Evolutionary conservation across 495 filamentous ascomycete genomes (phyloP), one percentile per base, ranked within the genome.

Genomic region (Aspergillus saccharolyticus): DNA sequence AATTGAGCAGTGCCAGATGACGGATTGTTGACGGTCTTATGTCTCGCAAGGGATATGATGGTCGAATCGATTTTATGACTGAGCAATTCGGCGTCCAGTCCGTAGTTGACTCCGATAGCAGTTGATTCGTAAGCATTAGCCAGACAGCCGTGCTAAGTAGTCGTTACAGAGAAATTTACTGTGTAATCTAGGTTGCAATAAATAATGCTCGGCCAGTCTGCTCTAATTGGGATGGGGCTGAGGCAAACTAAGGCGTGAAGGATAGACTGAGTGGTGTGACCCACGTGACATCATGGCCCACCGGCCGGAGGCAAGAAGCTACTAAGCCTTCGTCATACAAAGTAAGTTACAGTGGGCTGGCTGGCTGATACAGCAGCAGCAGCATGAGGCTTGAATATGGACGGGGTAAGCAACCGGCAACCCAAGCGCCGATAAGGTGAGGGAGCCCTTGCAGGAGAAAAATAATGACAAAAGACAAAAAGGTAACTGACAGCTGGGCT

Each of bases 241-340:
- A 19, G 39, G 22, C 4, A 28, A 28, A 21, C 15, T 19, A 33
- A 50, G 7, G 22, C 12, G 12, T 44, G 46, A 49, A 9, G 44
- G 43, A 25, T 24, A 6, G 44, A 42, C 33, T 39, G 33, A 39
- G 46, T 49, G 25, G 25, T 53, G 45, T 21, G 61, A 60, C 59
- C 64, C 64, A 67, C 64, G 64, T 67, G 64, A 67, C 61, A 67
- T 64, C 61, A 67, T 60, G 48, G 57, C 24, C 52, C 50, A 55
- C 48, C 30, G 44, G 49, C 33, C 42, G 39, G 51, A 44, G 49
- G 53, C 28, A 54, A 55, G 25, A 28, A 28, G 25, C 25, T 39
- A 19, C 17, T 16, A 39, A 45, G 57, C 39, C 17, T 59, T 63
- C 56, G 60, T 63, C 60, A 63, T 62, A 50, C n/a, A n/a, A n/a